phyloP scores from a whole-genome alignment of 768 basidiomycete genomes.

The Kwoniella newhampshirensis region DNA sequence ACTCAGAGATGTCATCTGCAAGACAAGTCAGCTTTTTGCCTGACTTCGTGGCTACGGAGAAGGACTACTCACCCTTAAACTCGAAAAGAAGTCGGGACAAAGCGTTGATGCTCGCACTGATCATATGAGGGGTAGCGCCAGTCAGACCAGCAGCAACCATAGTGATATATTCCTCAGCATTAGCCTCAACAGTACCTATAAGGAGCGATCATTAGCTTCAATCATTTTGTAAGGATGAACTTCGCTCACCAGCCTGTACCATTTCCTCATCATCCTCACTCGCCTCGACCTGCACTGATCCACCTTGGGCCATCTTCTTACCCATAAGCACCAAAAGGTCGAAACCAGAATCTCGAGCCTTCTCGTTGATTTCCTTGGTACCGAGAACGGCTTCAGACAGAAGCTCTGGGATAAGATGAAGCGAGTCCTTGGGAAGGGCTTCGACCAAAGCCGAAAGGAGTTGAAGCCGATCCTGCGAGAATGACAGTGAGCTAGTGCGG shows the following conservation, averaged over 20 bases:
- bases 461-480: slow-evolving; percentile 71
- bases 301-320: slow-evolving; percentile 82
- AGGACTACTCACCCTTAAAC: slow-evolving; percentile 72
- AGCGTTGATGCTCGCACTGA: slow-evolving; percentile 92
- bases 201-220: slow-evolving; percentile 27
- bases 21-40: slow-evolving; percentile 1
- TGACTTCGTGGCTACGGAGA: background rate
- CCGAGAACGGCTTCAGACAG: slow-evolving; percentile 92
- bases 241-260: slow-evolving; percentile 29
- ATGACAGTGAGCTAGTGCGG: background rate
- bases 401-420: slow-evolving; percentile 82
- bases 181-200: slow-evolving; percentile 61
- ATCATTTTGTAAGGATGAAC: background rate
- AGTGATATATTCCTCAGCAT: slow-evolving; percentile 86
- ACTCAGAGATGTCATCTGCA: slow-evolving; percentile 66
- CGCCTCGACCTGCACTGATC: slow-evolving; percentile 82
- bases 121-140: slow-evolving; percentile 93
- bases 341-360: slow-evolving; percentile 82
- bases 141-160: slow-evolving; percentile 95
- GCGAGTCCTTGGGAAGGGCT: slow-evolving; percentile 64
- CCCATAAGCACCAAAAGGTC: slow-evolving; percentile 90
- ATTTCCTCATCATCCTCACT: slow-evolving; percentile 56
- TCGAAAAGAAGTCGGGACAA: slow-evolving; percentile 92
- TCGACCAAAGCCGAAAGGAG: slow-evolving; percentile 71
- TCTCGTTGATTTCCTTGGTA: slow-evolving; percentile 95